Conservation (phyloP, 139 green algal genomes). For the Spirogloea muscicola region DNA sequence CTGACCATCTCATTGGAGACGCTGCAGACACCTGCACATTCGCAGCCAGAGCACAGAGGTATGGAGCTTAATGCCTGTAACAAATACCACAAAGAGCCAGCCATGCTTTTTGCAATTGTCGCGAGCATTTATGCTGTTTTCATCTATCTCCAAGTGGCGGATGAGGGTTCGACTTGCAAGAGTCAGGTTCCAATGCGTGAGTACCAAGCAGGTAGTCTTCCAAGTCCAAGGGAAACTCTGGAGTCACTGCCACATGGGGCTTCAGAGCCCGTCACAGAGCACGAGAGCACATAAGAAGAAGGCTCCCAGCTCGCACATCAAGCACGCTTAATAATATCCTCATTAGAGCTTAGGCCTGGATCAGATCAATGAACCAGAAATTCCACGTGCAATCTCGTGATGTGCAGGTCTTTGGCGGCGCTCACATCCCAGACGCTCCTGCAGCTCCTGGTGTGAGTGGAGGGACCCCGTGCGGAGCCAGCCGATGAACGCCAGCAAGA, state of each 20-base stretch:
- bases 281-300: no score
- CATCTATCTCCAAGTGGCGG: no score
- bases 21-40: constrained; percentile 4
- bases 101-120: not conserved
- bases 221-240: constrained; percentile 16
- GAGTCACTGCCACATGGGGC: constrained; percentile 1
- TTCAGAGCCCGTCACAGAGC: no score
- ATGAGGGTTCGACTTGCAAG: not conserved
- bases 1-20: constrained; percentile 32
- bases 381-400: not conserved
- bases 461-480: constrained; percentile 27
- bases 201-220: constrained; percentile 32
- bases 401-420: not conserved
- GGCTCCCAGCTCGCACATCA: no score
- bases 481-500: constrained; percentile 40
- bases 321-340: no score
- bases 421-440: constrained; percentile 3
- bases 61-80: no score
- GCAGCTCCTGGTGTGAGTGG: constrained; percentile 12
- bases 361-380: no score
- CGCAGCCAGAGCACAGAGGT: no score
- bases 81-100: not conserved
- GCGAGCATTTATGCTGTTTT: no score
- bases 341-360: constrained; percentile 1
- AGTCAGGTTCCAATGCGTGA: not conserved